Evolutionary conservation across 129 eudicot genomes (phyloP), one percentile per base, ranked within the genome.

Genomic region (Helichrysum umbraculigerum): DNA sequence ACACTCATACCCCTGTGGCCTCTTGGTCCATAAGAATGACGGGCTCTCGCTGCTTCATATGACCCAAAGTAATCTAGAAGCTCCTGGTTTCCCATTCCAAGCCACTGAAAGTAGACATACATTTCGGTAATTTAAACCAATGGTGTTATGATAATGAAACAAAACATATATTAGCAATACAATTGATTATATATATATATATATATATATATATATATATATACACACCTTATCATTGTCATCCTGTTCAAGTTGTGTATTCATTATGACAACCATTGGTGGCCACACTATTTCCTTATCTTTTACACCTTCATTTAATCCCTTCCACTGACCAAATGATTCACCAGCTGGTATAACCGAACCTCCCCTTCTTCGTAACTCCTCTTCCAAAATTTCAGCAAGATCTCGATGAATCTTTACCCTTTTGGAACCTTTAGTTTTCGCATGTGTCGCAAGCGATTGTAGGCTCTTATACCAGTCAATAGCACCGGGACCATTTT

Each of bases 1-100:
- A 93, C 71, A 81, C 97, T 90, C 76, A 93, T 87, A 37, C 97
- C 97, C 17, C 93, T 88, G 52, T 93, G 97, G 25, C 98, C 98
- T 68, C 84, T 83, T 32, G 97, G 96, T 19, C 98, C 98, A 52
- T 93, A 91, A 1, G 96, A 88, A 70, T 88, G 96, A 1, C 89
- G 85, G 41, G 96, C 86, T 81, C 74, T 88, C 44, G 70, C 79
- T 0, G 98, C 93, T 70, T 85, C 75, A 66, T 83, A 93, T 2
- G 70, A 54, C 39, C 81, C 73, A 39, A 91, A 93, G 56, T 82
- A 87, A n/a, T 88, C 86, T 0, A 88, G 85, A 51, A 93, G 96
- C 82, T 93, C 98, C 10, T 83, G 85, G 74, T 87, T 88, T 56
- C 98, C 97, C 97, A 93, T 93, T 28, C 98, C 97, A 64, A 85